Evolutionary conservation across 495 filamentous ascomycete species (phyloP).

Genomic region (Penicillium desertorum): DNA sequence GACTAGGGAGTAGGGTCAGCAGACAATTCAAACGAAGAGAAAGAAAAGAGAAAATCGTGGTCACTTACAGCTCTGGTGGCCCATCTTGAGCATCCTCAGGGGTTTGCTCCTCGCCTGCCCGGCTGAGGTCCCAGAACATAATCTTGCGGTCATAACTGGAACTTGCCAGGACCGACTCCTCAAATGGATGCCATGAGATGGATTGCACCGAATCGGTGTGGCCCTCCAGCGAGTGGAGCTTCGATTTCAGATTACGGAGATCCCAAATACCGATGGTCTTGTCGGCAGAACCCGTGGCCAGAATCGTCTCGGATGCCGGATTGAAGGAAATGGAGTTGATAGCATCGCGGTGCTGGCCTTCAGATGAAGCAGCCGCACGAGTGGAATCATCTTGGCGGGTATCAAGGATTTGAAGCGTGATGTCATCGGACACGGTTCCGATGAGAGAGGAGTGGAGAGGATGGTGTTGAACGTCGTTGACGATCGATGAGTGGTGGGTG

Average conservation of each 20-base stretch:
- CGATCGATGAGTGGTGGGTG: slow-evolving; percentile 83
- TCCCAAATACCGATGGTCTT: slow-evolving; percentile 97
- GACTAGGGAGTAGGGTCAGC: slow-evolving; percentile 41
- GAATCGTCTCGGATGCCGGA: slow-evolving; percentile 76
- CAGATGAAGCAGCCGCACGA: slow-evolving; percentile 60
- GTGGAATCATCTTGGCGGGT: slow-evolving; percentile 64
- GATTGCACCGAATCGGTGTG: slow-evolving; percentile 89
- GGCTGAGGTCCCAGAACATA: slow-evolving; percentile 93
- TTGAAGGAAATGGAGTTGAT: slow-evolving; percentile 96
- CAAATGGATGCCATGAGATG: slow-evolving; percentile 88
- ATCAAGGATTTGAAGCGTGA: slow-evolving; percentile 90
- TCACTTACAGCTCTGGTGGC: slow-evolving; percentile 83
- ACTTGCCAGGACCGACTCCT: slow-evolving; percentile 83
- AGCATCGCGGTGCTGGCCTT: slow-evolving; percentile 78
- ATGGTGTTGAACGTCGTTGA: slow-evolving; percentile 96
- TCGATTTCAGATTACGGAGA: slow-evolving; percentile 79
- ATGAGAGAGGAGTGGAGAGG: slow-evolving; percentile 78
- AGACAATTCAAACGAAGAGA: slow-evolving; percentile 20
- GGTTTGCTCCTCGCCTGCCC: slow-evolving; percentile 88
- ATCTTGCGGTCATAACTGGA: slow-evolving; percentile 89
- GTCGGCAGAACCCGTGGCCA: slow-evolving; percentile 92
- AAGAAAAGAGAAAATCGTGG: slow-evolving; percentile 2
- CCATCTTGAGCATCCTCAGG: slow-evolving; percentile 97
- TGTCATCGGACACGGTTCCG: slow-evolving; percentile 92
- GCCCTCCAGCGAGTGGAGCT: slow-evolving; percentile 79